phyloP scores from a whole-genome alignment of 768 basidiomycete genomes.

The Hygrocybe punicea region DNA sequence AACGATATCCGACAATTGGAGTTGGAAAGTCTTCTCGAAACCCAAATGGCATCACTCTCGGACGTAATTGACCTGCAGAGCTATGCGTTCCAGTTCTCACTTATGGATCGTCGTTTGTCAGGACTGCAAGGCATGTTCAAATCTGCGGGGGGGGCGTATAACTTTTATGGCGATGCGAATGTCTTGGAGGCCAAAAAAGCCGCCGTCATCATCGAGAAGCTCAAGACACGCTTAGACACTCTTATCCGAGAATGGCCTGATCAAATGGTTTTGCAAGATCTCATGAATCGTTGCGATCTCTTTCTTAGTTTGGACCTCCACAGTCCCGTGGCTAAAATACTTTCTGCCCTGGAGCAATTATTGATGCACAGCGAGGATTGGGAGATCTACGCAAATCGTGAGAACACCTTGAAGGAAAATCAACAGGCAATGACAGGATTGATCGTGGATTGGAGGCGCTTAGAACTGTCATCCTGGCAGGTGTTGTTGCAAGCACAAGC shows the following conservation, averaged over 20 bases:
- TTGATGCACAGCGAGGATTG: slow-evolving; percentile 88
- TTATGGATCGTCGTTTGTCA: slow-evolving; percentile 44
- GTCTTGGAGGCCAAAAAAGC: slow-evolving; percentile 66
- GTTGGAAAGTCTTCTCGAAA: slow-evolving; percentile 34
- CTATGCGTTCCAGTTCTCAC: slow-evolving; percentile 48
- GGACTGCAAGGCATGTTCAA: slow-evolving; percentile 26
- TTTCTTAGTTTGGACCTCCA: slow-evolving; percentile 59
- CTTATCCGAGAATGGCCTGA: slow-evolving; percentile 89
- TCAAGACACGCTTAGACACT: slow-evolving; percentile 50
- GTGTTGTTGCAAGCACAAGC: slow-evolving; percentile 71
- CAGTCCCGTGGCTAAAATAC: slow-evolving; percentile 75
- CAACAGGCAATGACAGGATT: slow-evolving; percentile 64
- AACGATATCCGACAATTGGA: slow-evolving; percentile 30
- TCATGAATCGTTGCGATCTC: slow-evolving; percentile 64
- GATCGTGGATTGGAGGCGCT: slow-evolving; percentile 85
- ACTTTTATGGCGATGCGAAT: slow-evolving; percentile 84
- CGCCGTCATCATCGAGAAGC: slow-evolving; percentile 44
- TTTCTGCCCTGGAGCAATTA: slow-evolving; percentile 81
- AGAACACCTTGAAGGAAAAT: slow-evolving; percentile 70
- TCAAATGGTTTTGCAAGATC: slow-evolving; percentile 92
- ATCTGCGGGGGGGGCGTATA: slow-evolving; percentile 37
- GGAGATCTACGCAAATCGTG: slow-evolving; percentile 94
- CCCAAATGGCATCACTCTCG: slow-evolving; percentile 30
- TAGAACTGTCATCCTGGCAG: slow-evolving; percentile 89
- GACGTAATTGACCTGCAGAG: slow-evolving; percentile 51